phyloP scores from a whole-genome alignment of 1,139 yeast species.

The Hyphopichia buzzinii region DNA sequence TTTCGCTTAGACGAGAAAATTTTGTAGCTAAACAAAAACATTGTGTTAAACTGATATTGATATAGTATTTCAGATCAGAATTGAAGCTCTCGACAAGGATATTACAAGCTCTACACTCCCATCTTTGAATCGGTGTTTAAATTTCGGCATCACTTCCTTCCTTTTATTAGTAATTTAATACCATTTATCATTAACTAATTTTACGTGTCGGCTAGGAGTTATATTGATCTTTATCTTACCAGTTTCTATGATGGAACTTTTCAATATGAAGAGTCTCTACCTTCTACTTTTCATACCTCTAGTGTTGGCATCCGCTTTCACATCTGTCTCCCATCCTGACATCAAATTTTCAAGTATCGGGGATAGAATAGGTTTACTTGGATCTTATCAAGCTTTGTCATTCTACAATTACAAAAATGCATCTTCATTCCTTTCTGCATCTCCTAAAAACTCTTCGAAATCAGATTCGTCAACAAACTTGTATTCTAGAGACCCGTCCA shows the following conservation, averaged over 20 bases:
- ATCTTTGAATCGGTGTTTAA: no score
- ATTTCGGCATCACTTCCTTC: no score
- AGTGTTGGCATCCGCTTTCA: conserved; percentile 3
- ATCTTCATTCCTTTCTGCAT: conserved; percentile 23
- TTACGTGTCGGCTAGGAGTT: no score
- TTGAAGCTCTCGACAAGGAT: no score
- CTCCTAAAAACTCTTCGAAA: conserved; percentile 9
- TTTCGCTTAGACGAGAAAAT: not conserved
- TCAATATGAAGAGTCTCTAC: not conserved
- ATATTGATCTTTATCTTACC: no score
- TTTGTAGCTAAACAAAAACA: not conserved
- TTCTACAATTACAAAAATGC: conserved; percentile 55
- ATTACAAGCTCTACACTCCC: no score
- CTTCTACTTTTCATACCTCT: not conserved
- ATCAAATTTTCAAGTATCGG: conserved; percentile 34
- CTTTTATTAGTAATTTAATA: no score
- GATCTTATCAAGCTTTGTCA: conserved; percentile 62
- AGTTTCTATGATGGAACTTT: not conserved
- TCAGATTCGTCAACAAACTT: conserved; percentile 19
- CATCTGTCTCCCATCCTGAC: conserved; percentile 21
- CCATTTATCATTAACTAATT: no score
- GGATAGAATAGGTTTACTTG: conserved; percentile 57
- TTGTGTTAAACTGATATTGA: not conserved
- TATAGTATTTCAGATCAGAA: no score
- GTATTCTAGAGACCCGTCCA: conserved; percentile 28